Conservation (phyloP, 257 asterid species). For the Plectranthus barbatus region DNA sequence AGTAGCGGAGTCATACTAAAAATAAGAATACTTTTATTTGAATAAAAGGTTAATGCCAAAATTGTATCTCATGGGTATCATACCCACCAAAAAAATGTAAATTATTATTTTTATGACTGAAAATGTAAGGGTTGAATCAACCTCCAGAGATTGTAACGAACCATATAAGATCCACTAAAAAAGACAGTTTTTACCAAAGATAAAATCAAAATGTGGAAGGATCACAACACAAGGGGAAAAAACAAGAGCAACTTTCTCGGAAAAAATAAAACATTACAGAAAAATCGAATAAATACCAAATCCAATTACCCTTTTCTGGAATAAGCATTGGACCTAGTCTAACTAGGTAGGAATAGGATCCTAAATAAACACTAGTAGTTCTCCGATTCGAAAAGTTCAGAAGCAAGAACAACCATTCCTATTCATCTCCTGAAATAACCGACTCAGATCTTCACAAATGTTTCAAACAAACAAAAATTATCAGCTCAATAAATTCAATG, state of each 20-base stretch:
- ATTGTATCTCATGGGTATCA: too few species aligned
- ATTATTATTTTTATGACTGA: background rate
- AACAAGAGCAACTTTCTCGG: background rate
- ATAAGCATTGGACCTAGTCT: background rate
- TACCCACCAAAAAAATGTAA: too few species aligned
- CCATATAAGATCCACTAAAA: too few species aligned
- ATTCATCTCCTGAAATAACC: background rate
- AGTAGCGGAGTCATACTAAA: background rate
- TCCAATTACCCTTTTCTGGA: background rate
- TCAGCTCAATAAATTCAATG: background rate
- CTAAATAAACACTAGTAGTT: background rate
- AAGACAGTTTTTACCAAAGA: background rate
- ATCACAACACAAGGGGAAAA: background rate
- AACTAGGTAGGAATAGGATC: background rate
- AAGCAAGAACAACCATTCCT: background rate
- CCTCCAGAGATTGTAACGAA: background rate
- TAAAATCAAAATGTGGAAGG: background rate
- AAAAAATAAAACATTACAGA: background rate
- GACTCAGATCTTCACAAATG: slow-evolving; percentile 1
- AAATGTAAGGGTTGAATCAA: background rate
- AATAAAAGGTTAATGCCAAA: too few species aligned
- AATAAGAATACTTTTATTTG: too few species aligned
- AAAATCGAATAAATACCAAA: background rate
- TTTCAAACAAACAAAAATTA: background rate
- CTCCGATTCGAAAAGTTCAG: background rate